Percentiles rank a stretch among this genome's conserved stretches.
These are phyloP conservation scores for Phytopythium delawarense DNA, from an alignment of 352 stramenopile species.

Conservation along the genomic window DNA sequence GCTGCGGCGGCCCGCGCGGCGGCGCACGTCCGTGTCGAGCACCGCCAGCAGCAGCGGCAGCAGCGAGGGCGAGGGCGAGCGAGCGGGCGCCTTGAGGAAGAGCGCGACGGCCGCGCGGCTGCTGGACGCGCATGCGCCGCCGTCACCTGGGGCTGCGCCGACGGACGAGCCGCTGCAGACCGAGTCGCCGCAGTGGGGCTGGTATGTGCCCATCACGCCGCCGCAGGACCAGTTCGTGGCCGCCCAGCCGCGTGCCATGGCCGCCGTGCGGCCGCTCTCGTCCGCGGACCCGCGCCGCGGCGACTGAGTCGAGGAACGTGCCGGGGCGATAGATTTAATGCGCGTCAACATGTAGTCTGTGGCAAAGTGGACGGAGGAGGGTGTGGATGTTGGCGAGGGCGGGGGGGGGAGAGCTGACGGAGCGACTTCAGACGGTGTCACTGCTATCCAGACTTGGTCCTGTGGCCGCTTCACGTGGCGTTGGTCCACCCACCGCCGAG, in stretches of 20 bases:
- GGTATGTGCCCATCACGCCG: slow-evolving; percentile 84
- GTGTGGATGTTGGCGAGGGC: too few relatives aligned
- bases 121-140: slow-evolving; percentile 11
- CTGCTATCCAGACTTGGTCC: too few relatives aligned
- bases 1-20: background rate
- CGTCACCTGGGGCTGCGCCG: slow-evolving; percentile 10
- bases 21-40: slow-evolving; percentile 2
- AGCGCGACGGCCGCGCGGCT: slow-evolving; percentile 24
- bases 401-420: too few relatives aligned
- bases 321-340: too few relatives aligned
- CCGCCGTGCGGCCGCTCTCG: slow-evolving; percentile 4
- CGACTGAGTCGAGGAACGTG: too few relatives aligned
- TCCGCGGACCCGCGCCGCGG: too few relatives aligned
- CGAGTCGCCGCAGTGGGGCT: slow-evolving; percentile 83
- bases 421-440: too few relatives aligned
- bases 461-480: too few relatives aligned
- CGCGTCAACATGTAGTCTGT: too few relatives aligned
- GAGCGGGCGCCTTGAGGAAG: slow-evolving; percentile 11
- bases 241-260: slow-evolving; percentile 14
- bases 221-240: slow-evolving; percentile 55
- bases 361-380: too few relatives aligned
- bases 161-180: slow-evolving; percentile 25
- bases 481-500: too few relatives aligned
- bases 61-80: slow-evolving; percentile 1
- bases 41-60: slow-evolving; percentile 13